Evolutionary conservation across 805 yeast genomes (phyloP), one percentile per base, ranked within the genome.

Genomic region (Nakazawaea anatomiae): DNA sequence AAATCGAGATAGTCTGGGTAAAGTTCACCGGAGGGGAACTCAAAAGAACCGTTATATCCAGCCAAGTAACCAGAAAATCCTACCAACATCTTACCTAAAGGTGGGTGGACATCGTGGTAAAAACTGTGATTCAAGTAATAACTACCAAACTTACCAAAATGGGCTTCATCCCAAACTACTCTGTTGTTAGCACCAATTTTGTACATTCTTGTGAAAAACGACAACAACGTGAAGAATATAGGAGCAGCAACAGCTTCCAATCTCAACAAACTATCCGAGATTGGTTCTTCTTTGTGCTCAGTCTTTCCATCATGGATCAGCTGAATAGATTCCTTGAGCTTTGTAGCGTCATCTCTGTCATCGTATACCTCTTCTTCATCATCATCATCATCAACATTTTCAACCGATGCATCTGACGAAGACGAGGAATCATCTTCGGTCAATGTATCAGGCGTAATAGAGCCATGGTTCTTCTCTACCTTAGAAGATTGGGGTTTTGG

Each of bases 51-150:
- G 63, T 90, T 82, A 69, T 84, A 90, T 12, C 90, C 91, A 39
- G 94, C 92, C 53, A 90, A 65, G 65, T 81, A 89, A 44, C 96
- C 97, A 42, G 91, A 83, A 40, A 89, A 73, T 0, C 96, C 98
- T 52, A 89, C 88, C 54, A 94, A 75, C 86, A 92, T 85, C 68
- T 92, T 92, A 27, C 97, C 98, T 60, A 92, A 73, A 1, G 99
- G 99, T 46, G 99, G 99, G 69, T 92, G 99, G 35, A 92, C 97
- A 68, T 92, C 99, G 65, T 89, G 95, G 67, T 91, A 92, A 65
- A 87, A 89, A 61, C 89, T 96, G 58, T 89, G 94, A 57, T 73
- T 83, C 55, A 92, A 73, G 68, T 92, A 92, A 66, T 89, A 85
- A 10, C 96, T 85, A 34, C 97, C 98, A 66, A 92, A 92, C 66